phyloP scores from a whole-genome alignment of 1,139 yeast species.

The Yamadazyma diospyri region DNA sequence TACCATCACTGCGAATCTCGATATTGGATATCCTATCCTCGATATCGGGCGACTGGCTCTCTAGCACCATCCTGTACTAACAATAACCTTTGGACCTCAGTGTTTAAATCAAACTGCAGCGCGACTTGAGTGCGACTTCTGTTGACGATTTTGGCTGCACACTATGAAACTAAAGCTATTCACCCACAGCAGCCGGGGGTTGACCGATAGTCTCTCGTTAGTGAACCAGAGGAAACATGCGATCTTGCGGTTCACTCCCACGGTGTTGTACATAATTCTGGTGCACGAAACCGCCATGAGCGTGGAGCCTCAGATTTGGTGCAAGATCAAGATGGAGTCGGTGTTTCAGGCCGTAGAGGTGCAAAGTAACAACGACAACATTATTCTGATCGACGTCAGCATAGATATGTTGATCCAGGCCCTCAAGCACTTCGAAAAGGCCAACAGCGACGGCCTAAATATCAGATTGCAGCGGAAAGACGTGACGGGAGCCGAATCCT shows the following conservation, averaged over 20 bases:
- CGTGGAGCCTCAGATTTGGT: slow-evolving; percentile 62
- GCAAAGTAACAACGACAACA: slow-evolving; percentile 42
- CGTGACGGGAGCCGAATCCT: slow-evolving; percentile 25
- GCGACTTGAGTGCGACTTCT: too few relatives aligned
- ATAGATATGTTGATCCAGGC: slow-evolving; percentile 54
- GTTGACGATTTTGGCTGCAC: slow-evolving; percentile 1
- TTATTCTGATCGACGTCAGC: slow-evolving; percentile 53
- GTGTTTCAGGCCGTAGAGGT: slow-evolving; percentile 51
- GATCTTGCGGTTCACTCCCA: slow-evolving; percentile 46
- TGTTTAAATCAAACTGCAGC: too few relatives aligned
- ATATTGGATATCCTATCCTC: slow-evolving; percentile 16
- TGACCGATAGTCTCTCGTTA: slow-evolving; percentile 29
- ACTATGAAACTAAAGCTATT: slow-evolving; percentile 30
- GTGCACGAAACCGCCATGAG: slow-evolving; percentile 34
- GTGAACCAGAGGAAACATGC: slow-evolving; percentile 30
- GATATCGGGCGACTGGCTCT: slow-evolving; percentile 11
- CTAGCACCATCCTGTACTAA: background rate
- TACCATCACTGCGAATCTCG: slow-evolving; percentile 6
- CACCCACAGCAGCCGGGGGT: slow-evolving; percentile 27
- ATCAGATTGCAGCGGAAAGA: slow-evolving; percentile 51
- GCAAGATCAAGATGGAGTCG: slow-evolving; percentile 41
- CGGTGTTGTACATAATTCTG: slow-evolving; percentile 47
- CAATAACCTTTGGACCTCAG: too few relatives aligned
- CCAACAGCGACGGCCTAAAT: slow-evolving; percentile 48
- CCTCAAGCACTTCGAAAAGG: slow-evolving; percentile 49